Evolutionary conservation across 2,329 filamentous ascomycete species (phyloP), one percentile per base, ranked within the genome.

Genomic region (Lachnellula cervina): DNA sequence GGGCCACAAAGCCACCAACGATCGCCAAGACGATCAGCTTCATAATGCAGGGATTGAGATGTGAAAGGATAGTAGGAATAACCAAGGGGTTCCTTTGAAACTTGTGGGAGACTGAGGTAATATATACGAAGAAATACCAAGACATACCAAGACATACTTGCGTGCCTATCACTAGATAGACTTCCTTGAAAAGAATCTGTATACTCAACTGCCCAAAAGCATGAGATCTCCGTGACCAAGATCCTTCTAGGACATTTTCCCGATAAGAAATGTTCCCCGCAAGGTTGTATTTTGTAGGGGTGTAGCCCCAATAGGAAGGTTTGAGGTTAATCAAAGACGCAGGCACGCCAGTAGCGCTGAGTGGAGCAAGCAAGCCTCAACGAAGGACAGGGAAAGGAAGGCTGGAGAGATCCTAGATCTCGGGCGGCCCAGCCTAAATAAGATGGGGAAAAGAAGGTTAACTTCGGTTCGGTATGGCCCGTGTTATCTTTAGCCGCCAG

Each of bases 11-110:
- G 45, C 49, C 38, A 16, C 49, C 37, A 49, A 58, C 19, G 17
- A 59, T 14, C 25, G 57, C 47, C 16, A 61, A 19, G 38, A 56
- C 34, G 28, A 54, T 57, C 28, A 64, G 54, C 50, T 57, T 57
- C 62, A 64, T 64, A 7, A 32, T 51, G 47, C 16, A 40, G 23
- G 23, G 52, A 17, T 42, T 16, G 38, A 23, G 28, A 40, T 14
- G 32, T 32, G 11, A 14, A 25, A 49, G n/a, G 21, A 49, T 14
- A 23, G 14, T 37, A 21, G 28, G 38, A 42, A 17, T 42, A 16
- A 42, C 38, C 38, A 42, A 9, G 8, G 38, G 16, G 38, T 7
- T 42, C 16, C 8, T 19, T 19, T n/a, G 9, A 16, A 42, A 42
- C 38, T n/a, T 16, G 38, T 17, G 38, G 38, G 38, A 42, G 16